Evolutionary conservation across 1,139 yeast species (phyloP), one percentile per base, ranked within the genome.

Genomic region (Hansenula sp.): DNA sequence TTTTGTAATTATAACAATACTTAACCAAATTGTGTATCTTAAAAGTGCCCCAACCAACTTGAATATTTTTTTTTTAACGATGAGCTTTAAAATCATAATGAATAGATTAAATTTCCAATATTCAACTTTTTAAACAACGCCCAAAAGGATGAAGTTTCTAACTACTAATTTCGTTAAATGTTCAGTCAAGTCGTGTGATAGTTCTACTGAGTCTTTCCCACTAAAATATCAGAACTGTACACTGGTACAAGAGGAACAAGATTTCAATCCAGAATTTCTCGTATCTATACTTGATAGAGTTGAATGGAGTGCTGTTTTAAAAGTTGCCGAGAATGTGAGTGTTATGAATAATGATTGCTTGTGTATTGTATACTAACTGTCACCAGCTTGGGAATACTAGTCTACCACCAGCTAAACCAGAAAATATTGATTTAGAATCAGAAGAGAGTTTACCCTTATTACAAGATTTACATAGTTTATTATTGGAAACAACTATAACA

Each of bases 121-220:
- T n/a, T n/a, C n/a, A n/a, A n/a, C n/a, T n/a, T n/a, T n/a, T n/a
- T n/a, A n/a, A n/a, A n/a, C n/a, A n/a, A n/a, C n/a, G n/a, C n/a
- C n/a, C n/a, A n/a, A n/a, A n/a, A 32, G 12, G 27, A 90, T 92
- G 98, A 92, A 92, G 68, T 82, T 92, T 56, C 69, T 92, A 33
- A 90, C 98, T 26, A 87, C 97, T 32, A 92, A 94, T 63, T 94
- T 92, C 62, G 95, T 92, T 47, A 89, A 85, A 61, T 92, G 99
- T 64, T 92, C 97, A 0, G 86, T 89, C 47, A 82, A 84, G 56
- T 59, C 79, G 6, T 92, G 99, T 59, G 87, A 83, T 43, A 68
- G 79, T 24, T 75, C 92, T 10, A 75, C 78, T 25, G 78, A 79
- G 7, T 78, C 95, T 17, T 92, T 89, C 60, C 99, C 99, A 2